Conservation (phyloP, 2,329 filamentous ascomycete genomes). For the Alternaria conjuncta region DNA sequence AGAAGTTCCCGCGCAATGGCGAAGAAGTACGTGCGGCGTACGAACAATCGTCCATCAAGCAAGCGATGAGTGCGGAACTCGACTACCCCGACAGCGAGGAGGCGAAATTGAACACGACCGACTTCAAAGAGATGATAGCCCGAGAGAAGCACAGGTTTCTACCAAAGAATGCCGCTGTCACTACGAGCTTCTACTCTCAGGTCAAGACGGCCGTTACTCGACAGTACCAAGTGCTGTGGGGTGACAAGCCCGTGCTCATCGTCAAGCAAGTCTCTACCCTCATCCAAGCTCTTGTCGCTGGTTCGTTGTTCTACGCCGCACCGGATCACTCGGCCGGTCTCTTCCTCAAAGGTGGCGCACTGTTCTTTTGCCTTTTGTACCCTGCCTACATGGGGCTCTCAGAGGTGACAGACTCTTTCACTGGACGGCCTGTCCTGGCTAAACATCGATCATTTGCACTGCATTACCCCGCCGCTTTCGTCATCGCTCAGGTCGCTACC, state of each 20-base stretch:
- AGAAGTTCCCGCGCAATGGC: constrained; percentile 49
- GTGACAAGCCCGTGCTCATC: constrained; percentile 67
- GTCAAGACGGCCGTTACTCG: constrained; percentile 63
- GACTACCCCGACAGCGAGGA: constrained; percentile 60
- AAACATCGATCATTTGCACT: constrained; percentile 84
- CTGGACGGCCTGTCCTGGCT: constrained; percentile 77
- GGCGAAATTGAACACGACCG: constrained; percentile 42
- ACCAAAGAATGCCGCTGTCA: constrained; percentile 61
- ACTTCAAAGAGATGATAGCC: constrained; percentile 61
- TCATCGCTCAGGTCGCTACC: constrained; percentile 71
- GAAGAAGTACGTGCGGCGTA: constrained; percentile 59
- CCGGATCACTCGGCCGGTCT: constrained; percentile 64
- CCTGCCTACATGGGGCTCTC: constrained; percentile 68
- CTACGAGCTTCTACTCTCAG: constrained; percentile 44
- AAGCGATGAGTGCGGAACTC: constrained; percentile 62
- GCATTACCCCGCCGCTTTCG: constrained; percentile 79
- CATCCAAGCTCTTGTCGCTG: constrained; percentile 65
- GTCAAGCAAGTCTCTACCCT: constrained; percentile 67
- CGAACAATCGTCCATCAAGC: constrained; percentile 58
- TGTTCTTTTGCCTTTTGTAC: constrained; percentile 69
- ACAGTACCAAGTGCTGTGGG: constrained; percentile 70
- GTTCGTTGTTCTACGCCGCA: constrained; percentile 71
- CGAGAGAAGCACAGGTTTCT: constrained; percentile 62
- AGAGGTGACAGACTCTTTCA: constrained; percentile 66
- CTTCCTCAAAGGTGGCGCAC: constrained; percentile 67